A percentile compares a stretch with the other conserved stretches of the same genome.
These are phyloP conservation scores for Ophiostoma australiae DNA, from an alignment of 2,329 filamentous ascomycete genomes.

Conservation along the genomic window DNA sequence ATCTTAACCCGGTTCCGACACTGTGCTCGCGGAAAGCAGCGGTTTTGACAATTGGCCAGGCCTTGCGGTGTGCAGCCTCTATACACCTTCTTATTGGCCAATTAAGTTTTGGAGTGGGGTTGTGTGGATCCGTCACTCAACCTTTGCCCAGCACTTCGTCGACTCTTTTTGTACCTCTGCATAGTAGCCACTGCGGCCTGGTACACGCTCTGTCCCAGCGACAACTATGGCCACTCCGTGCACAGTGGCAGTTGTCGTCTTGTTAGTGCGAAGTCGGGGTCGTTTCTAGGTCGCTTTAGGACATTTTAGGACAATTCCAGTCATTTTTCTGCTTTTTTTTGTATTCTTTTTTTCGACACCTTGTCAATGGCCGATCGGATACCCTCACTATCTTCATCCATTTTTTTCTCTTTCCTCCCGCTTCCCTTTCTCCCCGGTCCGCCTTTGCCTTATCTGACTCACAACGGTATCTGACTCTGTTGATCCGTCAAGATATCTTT, in stretches of 20 bases:
- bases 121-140: background rate
- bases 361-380: constrained; percentile 13
- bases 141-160: background rate
- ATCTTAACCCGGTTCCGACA: constrained; percentile 22
- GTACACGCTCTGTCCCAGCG: constrained; percentile 6
- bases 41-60: constrained; percentile 8
- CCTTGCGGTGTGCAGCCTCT: background rate
- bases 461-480: constrained; percentile 13
- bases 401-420: constrained; percentile 9
- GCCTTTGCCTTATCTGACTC: constrained; percentile 17
- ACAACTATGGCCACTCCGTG: constrained; percentile 9
- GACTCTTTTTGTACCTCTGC: constrained; percentile 2
- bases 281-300: background rate
- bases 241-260: background rate
- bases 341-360: constrained; percentile 15
- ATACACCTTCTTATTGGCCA: background rate
- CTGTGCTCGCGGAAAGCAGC: constrained; percentile 2
- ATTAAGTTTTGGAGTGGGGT: background rate
- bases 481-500: background rate
- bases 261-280: constrained; percentile 20
- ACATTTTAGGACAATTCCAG: background rate
- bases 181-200: background rate
- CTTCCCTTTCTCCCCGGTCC: constrained; percentile 16
- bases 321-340: constrained; percentile 5
- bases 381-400: constrained; percentile 10